Evolutionary conservation across 2,329 filamentous ascomycete species (phyloP).

Genomic region (Colletotrichum caudatum): DNA sequence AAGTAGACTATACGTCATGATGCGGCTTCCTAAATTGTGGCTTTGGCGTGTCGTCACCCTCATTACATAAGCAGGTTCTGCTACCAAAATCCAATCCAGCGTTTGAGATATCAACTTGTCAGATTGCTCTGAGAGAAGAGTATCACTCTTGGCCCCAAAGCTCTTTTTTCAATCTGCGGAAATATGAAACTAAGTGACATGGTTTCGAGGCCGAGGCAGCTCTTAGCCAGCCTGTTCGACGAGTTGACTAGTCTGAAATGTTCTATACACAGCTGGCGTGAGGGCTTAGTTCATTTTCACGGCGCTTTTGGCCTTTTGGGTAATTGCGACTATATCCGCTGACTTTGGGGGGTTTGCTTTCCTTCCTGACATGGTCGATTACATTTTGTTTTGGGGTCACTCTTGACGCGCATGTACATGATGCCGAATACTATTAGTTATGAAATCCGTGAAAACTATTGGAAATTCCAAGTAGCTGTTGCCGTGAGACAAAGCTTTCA

Average conservation of each 20-base stretch:
- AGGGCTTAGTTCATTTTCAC: too few relatives aligned
- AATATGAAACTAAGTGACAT: too few relatives aligned
- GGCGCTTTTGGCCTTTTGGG: neutral
- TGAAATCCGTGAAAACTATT: neutral
- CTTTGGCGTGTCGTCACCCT: neutral
- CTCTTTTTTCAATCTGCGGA: fast-evolving
- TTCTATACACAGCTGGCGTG: neutral
- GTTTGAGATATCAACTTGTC: neutral
- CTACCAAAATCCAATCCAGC: neutral
- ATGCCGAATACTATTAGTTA: neutral
- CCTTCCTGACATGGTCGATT: neutral
- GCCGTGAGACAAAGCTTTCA: fast-evolving
- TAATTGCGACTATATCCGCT: neutral
- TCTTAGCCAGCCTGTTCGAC: neutral
- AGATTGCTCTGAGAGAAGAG: neutral
- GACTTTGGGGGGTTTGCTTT: neutral
- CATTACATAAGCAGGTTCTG: neutral
- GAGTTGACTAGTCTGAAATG: neutral
- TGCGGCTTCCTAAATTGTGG: neutral
- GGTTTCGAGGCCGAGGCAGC: neutral
- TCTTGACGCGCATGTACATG: neutral
- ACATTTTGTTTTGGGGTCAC: fast-evolving
- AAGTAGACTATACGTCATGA: conserved; percentile 12
- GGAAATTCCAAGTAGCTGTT: fast-evolving
- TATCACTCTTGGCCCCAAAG: neutral